Conservation (phyloP, 2,329 filamentous ascomycete species). For the Cytospora schulzeri region DNA sequence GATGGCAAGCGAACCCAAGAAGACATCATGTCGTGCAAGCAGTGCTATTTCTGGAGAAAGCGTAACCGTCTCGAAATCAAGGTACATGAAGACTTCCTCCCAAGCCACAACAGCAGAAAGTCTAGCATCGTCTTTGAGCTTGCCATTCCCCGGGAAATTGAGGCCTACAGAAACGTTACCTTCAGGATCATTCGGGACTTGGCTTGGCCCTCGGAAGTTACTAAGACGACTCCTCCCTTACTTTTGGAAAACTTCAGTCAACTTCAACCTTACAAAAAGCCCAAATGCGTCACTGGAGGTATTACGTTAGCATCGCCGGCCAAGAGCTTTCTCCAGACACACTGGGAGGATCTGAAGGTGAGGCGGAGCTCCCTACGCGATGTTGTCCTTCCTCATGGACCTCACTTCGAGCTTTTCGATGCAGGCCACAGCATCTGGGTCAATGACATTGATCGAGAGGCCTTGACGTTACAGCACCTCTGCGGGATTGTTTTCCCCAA, state of each 20-base stretch:
- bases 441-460: not conserved
- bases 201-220: constrained; percentile 27
- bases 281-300: not conserved
- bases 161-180: constrained; percentile 44
- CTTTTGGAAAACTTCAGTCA: constrained; percentile 29
- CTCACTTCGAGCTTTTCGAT: constrained; percentile 9
- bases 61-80: constrained; percentile 40
- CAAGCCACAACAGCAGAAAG: constrained; percentile 31
- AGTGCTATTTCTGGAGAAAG: constrained; percentile 37
- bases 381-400: constrained; percentile 12
- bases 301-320: constrained; percentile 3
- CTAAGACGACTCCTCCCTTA: not conserved
- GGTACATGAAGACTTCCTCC: constrained; percentile 45
- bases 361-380: not conserved
- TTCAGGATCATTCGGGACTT: constrained; percentile 42
- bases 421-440: constrained; percentile 2
- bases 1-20: constrained; percentile 14
- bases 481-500: constrained; percentile 34
- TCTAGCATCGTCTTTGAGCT: constrained; percentile 46
- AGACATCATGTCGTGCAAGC: constrained; percentile 16
- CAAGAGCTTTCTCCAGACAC: constrained; percentile 23
- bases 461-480: constrained; percentile 48
- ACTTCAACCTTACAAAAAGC: constrained; percentile 22
- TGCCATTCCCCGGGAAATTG: constrained; percentile 37
- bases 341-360: constrained; percentile 12